A percentile compares a stretch with the other conserved stretches of the same genome.
Conservation (phyloP, 2,329 filamentous ascomycete species). For the Aspergillus transmontanensis region DNA sequence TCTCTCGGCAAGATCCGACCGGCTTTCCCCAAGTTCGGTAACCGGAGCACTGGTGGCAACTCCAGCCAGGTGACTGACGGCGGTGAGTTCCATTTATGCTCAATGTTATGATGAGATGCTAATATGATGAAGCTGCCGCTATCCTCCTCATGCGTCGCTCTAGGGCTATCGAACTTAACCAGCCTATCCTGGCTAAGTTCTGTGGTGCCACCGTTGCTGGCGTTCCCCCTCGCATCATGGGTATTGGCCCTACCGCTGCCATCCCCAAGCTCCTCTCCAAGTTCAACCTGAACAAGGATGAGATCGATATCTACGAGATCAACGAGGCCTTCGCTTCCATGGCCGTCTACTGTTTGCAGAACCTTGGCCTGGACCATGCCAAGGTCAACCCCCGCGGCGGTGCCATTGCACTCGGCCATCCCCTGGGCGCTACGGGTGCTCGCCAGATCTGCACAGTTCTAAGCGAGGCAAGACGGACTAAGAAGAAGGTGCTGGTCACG, state of each 20-base stretch:
- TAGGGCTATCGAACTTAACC: conserved; percentile 79
- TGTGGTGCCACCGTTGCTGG: conserved; percentile 89
- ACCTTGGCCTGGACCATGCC: conserved; percentile 63
- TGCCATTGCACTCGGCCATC: conserved; percentile 89
- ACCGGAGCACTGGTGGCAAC: conserved; percentile 87
- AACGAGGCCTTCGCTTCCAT: conserved; percentile 99
- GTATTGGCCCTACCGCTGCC: conserved; percentile 66
- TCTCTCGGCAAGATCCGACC: conserved; percentile 79
- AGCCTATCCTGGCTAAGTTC: conserved; percentile 93
- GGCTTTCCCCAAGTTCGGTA: conserved; percentile 88
- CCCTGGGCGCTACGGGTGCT: conserved; percentile 84
- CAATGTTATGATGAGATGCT: conserved; percentile 1
- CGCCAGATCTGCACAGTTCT: conserved; percentile 89
- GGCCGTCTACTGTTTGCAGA: conserved; percentile 88
- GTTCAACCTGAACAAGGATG: conserved; percentile 74
- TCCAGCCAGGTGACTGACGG: conserved; percentile 94
- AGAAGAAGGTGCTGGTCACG: conserved; percentile 88
- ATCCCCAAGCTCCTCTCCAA: conserved; percentile 81
- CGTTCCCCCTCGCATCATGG: conserved; percentile 93
- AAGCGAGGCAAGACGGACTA: conserved; percentile 78
- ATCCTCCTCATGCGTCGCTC: conserved; percentile 93
- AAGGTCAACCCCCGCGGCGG: conserved; percentile 93
- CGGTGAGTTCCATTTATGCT: conserved; percentile 49
- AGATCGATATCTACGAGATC: conserved; percentile 88
- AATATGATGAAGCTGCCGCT: conserved; percentile 66